These are phyloP conservation scores for Penicillium flavigenum DNA, from an alignment of 495 filamentous ascomycete genomes.

Conservation along the genomic window DNA sequence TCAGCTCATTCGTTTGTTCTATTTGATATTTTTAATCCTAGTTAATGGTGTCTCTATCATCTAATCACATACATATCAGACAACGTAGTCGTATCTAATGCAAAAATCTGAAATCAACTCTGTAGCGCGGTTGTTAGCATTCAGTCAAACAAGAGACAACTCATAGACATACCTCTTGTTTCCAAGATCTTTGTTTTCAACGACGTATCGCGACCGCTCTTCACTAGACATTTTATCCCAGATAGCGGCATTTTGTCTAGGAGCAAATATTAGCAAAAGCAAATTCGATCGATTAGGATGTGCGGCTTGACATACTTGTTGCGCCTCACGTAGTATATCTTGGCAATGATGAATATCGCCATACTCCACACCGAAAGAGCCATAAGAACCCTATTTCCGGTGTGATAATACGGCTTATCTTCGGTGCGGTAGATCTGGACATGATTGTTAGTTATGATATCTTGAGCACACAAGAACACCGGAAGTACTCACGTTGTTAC, in stretches of 20 bases:
- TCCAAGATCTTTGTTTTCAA: constrained; percentile 62
- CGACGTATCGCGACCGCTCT: constrained; percentile 62
- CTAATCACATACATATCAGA: neutral
- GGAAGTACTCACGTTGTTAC: constrained; percentile 52
- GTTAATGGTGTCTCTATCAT: neutral
- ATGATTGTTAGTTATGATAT: constrained; percentile 1
- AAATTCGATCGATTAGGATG: neutral
- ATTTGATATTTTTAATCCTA: neutral
- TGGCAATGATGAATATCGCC: constrained; percentile 52
- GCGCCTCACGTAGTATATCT: constrained; percentile 61
- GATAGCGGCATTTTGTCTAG: constrained; percentile 41
- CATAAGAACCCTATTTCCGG: constrained; percentile 65
- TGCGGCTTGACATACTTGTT: constrained; percentile 48
- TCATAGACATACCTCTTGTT: constrained; percentile 58
- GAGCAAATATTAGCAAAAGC: neutral
- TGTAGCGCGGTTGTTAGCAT: constrained; percentile 16
- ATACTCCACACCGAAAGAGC: constrained; percentile 53
- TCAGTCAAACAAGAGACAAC: neutral
- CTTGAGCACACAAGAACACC: neutral
- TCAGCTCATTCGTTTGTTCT: constrained; percentile 1
- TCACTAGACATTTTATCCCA: constrained; percentile 62
- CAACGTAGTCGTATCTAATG: constrained; percentile 32
- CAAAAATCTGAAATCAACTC: constrained; percentile 55
- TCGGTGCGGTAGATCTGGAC: constrained; percentile 59
- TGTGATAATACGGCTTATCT: constrained; percentile 65